Evolutionary conservation across 108 stramenopile genomes (phyloP).

Genomic region (Mediolabrus comicus): DNA sequence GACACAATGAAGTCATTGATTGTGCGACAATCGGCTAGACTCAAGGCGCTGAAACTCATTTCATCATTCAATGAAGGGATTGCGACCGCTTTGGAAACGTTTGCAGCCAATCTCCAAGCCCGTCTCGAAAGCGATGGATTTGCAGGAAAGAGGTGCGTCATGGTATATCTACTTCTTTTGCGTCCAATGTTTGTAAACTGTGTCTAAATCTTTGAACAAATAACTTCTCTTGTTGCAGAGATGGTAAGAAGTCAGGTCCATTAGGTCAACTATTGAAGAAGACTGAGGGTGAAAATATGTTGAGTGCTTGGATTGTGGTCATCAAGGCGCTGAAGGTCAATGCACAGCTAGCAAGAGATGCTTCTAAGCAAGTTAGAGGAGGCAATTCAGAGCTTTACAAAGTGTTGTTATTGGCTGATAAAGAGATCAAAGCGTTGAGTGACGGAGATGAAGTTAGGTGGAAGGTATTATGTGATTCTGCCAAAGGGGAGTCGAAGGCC

Average conservation of each 20-base stretch:
- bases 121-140: conserved; percentile 28
- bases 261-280: conserved; percentile 18
- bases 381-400: conserved; percentile 45
- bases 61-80: conserved; percentile 47
- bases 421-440: conserved; percentile 41
- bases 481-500: conserved; percentile 57
- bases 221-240: not conserved
- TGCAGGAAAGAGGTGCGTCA: conserved; percentile 19
- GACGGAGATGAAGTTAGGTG: conserved; percentile 64
- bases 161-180: not conserved
- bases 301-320: conserved; percentile 41
- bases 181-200: not conserved
- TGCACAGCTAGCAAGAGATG: conserved; percentile 33
- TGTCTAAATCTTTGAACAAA: not conserved
- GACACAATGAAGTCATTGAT: conserved; percentile 60
- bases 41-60: conserved; percentile 47
- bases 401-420: conserved; percentile 39
- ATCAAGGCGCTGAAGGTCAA: conserved; percentile 40
- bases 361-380: conserved; percentile 34
- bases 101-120: conserved; percentile 17
- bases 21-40: conserved; percentile 29
- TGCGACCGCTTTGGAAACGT: conserved; percentile 24
- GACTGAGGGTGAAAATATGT: conserved; percentile 30
- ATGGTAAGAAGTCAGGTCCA: conserved; percentile 13
- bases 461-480: conserved; percentile 75